These are phyloP conservation scores for Solanum corneliomulleri DNA, from an alignment of 257 asterid species.

Conservation along the genomic window DNA sequence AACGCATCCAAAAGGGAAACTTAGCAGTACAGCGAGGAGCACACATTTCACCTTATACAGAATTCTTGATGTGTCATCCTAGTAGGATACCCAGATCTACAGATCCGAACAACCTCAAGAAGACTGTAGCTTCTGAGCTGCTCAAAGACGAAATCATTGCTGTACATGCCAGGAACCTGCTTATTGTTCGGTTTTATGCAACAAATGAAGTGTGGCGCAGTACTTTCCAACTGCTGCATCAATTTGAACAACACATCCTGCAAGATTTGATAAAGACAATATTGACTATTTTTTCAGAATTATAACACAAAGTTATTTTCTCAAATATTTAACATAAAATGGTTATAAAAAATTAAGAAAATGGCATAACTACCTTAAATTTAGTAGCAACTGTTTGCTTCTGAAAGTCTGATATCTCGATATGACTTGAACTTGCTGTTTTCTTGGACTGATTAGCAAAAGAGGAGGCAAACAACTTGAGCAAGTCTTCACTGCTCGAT, in stretches of 20 bases:
- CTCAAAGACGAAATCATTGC: slow-evolving; percentile 30
- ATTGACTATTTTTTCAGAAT: not conserved
- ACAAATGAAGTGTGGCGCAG: slow-evolving; percentile 69
- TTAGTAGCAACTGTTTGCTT: slow-evolving; percentile 65
- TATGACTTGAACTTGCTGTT: slow-evolving; percentile 14
- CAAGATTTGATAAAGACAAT: slow-evolving; percentile 8
- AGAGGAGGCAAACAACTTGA: slow-evolving; percentile 44
- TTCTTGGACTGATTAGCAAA: slow-evolving; percentile 24
- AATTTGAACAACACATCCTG: slow-evolving; percentile 65
- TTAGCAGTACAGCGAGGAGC: not conserved
- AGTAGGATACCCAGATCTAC: slow-evolving; percentile 50
- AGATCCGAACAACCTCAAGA: slow-evolving; percentile 37
- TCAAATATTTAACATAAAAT: not conserved
- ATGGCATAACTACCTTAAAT: slow-evolving; percentile 48
- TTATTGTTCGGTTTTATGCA: slow-evolving; percentile 79
- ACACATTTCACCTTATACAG: slow-evolving; percentile 35
- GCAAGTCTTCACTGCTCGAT: slow-evolving; percentile 39
- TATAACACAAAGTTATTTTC: not conserved
- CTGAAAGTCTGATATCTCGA: slow-evolving; percentile 28
- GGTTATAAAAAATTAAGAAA: not conserved
- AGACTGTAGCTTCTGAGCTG: slow-evolving; percentile 52
- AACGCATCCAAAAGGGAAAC: slow-evolving; percentile 3
- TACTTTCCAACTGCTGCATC: slow-evolving; percentile 73
- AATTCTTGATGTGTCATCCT: slow-evolving; percentile 62
- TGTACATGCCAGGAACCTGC: slow-evolving; percentile 66